A percentile compares a stretch with the other conserved stretches of the same genome.
These are phyloP conservation scores for Tylopilus sp. DNA, from an alignment of 768 basidiomycete species.

Conservation along the genomic window DNA sequence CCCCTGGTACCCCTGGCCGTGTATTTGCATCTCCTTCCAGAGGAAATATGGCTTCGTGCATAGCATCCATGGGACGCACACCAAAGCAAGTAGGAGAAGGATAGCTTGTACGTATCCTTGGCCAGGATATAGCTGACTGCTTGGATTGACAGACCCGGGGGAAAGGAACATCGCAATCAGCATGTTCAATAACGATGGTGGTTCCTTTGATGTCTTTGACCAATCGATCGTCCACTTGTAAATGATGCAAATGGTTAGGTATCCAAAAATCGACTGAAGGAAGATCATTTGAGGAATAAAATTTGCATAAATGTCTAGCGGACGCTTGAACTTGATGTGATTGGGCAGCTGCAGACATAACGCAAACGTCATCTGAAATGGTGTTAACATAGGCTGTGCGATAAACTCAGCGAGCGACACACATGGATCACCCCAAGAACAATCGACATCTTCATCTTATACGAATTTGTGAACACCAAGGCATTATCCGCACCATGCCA, in stretches of 20 bases:
- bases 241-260: conserved; percentile 88
- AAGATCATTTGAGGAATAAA: conserved; percentile 98
- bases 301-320: conserved; percentile 85
- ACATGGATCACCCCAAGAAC: conserved; percentile 96
- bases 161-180: conserved; percentile 94
- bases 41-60: conserved; percentile 87
- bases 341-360: conserved; percentile 95
- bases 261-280: conserved; percentile 96
- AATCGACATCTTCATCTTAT: conserved; percentile 99
- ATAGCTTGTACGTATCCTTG: conserved; percentile 83
- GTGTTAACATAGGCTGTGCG: conserved; percentile 9
- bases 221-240: conserved; percentile 98
- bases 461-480: conserved; percentile 94
- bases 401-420: conserved; percentile 28
- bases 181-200: conserved; percentile 93
- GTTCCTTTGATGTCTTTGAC: conserved; percentile 60
- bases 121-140: conserved; percentile 76
- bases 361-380: conserved; percentile 92
- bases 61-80: conserved; percentile 96
- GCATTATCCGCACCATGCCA: conserved; percentile 95
- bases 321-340: conserved; percentile 89
- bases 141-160: conserved; percentile 73
- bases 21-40: conserved; percentile 86
- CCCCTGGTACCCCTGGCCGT: conserved; percentile 81
- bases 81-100: conserved; percentile 68